Conservation (phyloP, 2,329 filamentous ascomycete species). For the Fragosphaeria purpurea region DNA sequence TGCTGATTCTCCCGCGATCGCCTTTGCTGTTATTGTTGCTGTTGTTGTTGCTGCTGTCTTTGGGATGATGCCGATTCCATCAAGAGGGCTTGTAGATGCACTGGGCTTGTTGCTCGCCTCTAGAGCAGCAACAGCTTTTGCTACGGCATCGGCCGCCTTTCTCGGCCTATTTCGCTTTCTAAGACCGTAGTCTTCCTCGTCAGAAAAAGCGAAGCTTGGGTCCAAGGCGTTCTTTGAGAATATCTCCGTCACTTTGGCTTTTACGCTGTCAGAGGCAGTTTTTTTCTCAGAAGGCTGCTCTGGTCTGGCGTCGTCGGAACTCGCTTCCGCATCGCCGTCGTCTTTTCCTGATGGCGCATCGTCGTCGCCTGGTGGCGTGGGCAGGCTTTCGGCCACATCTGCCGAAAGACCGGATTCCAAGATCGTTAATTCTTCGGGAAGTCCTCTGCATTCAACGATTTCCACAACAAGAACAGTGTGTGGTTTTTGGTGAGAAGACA, state of each 20-base stretch:
- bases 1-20: neutral
- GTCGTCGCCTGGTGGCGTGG: neutral
- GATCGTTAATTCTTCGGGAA: too few relatives aligned
- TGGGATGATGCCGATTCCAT: too few relatives aligned
- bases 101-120: too few relatives aligned
- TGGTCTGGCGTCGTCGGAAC: neutral
- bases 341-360: too few relatives aligned
- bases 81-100: too few relatives aligned
- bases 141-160: neutral
- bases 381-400: neutral
- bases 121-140: neutral
- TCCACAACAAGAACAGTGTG: too few relatives aligned
- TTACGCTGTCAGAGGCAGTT: too few relatives aligned
- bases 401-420: too few relatives aligned
- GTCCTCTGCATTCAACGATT: too few relatives aligned
- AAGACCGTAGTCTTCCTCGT: slow-evolving; percentile 22
- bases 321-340: neutral
- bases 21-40: neutral
- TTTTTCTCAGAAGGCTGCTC: too few relatives aligned
- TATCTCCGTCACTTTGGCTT: neutral
- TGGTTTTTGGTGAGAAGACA: too few relatives aligned
- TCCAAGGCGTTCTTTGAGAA: slow-evolving; percentile 15
- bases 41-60: neutral
- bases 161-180: neutral
- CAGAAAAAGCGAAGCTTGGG: slow-evolving; percentile 23